Base-by-base conservation (phyloP, 768 basidiomycete genomes). In the Hemileccinum impolitum region DNA sequence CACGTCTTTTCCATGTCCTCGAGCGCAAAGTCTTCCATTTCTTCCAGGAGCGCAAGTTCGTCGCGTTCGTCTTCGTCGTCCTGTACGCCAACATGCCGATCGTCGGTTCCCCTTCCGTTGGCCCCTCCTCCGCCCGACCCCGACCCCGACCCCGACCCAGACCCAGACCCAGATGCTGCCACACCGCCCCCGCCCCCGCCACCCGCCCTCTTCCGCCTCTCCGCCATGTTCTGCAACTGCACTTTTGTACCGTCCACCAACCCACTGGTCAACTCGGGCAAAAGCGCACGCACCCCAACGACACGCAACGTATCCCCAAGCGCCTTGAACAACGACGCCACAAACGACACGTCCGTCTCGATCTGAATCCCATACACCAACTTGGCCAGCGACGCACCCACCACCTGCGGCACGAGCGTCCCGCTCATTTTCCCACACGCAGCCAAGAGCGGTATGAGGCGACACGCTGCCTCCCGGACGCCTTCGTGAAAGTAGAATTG, bases 401-500 rank as follows among this genome's bases (percentile, higher is more conserved):
- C 79, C 79, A 90, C 87, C 46, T 80, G 76, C 17, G 76, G 72
- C 7, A 84, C 85, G 7, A 91, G 73, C 1, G 81, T 83, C 1
- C 75, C 72, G 61, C 79, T 82, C 21, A 72, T 65, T 62, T 90
- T 86, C 0, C 86, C 88, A 48, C 82, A 84, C 0, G 77, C 69
- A 9, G 88, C 70, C 1, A 92, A 73, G 66, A 85, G 78, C 0
- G 90, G 89, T 2, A 90, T 66, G 10, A 92, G 71, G 89, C 89
- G 0, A 84, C 83, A 62, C 75, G 82, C 64, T 0, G 87, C 86
- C 61, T 92, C 90, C 18, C 89, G 65, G 0, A 93, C 90, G 1
- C 90, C 88, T 47, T 92, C 90, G 54, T 92, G 89, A 68, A 90
- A 90, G 61, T 84, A 86, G 59, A 90, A 92, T 37, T 77, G 70